Conservation (phyloP, 108 stramenopile species). For the Aureococcus anophagefferens region DNA sequence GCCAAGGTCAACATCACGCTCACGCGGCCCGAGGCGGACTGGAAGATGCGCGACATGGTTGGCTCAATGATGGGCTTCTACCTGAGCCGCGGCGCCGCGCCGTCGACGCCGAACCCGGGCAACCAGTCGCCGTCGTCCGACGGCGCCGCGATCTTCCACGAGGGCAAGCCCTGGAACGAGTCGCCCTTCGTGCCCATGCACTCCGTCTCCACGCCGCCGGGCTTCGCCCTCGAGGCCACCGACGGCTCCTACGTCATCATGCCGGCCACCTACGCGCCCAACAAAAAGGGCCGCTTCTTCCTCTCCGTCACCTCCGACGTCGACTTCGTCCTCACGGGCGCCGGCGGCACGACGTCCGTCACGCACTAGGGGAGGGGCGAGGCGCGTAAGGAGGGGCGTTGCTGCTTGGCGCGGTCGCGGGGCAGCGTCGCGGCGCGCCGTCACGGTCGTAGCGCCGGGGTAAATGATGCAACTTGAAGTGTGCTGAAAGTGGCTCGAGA, state of each 20-base stretch:
- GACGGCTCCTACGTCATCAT: conserved; percentile 34
- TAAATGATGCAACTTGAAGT: too few species aligned
- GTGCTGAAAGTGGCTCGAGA: too few species aligned
- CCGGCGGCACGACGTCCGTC: background rate
- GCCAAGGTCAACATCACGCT: conserved; percentile 18
- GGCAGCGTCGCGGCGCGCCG: too few species aligned
- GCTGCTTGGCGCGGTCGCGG: too few species aligned
- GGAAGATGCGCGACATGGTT: conserved; percentile 32
- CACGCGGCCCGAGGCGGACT: conserved; percentile 26
- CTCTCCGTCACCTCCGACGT: conserved; percentile 34
- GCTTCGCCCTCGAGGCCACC: conserved; percentile 16
- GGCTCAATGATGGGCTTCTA: conserved; percentile 53
- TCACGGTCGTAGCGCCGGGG: too few species aligned
- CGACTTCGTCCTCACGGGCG: conserved; percentile 27
- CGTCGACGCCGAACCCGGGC: background rate
- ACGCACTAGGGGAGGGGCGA: too few species aligned
- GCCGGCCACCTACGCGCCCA: conserved; percentile 41
- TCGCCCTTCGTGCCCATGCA: conserved; percentile 18
- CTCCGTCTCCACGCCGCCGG: conserved; percentile 24
- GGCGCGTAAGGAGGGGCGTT: too few species aligned
- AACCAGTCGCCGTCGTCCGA: background rate
- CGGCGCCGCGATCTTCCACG: conserved; percentile 7
- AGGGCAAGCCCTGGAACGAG: conserved; percentile 19
- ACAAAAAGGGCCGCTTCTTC: conserved; percentile 37
- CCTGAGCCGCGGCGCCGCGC: conserved; percentile 14